Evolutionary conservation across 371 early-diverging fungal genomes (phyloP), one percentile per base, ranked within the genome.

Genomic region (Apophysomyces variabilis): DNA sequence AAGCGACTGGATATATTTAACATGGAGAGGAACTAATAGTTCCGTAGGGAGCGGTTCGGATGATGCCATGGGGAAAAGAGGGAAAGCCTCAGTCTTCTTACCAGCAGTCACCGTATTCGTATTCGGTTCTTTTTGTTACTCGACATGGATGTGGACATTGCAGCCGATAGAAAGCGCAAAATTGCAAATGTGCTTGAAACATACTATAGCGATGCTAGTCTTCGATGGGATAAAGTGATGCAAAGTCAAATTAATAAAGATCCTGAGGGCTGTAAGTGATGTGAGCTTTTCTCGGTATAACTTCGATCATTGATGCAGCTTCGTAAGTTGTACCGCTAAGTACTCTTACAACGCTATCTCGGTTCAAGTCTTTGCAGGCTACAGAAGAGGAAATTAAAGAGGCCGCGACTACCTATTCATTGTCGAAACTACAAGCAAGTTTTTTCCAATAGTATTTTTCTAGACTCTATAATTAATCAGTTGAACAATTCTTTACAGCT

Each of bases 1-100:
- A 5, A 95, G 81, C 6, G 83, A 84, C 59, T 90, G 81, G 38
- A 95, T 92, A 70, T 90, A 95, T 74, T 89, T 85, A 45, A 94
- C 90, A 67, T 95, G 96, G 38, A 85, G 82, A 47, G 72, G 64
- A 41, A 74, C 61, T 4, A 81, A 66, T n/a, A 81, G 60, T 32
- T 47, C 38, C 4, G 61, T 61, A 61, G 61, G 61, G 36, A 43
- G 6, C 12, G 61, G 21, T 36, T 61, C 61, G 5, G 44, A 16
- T 21, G 54, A 16, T 50, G 54, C 54, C 54, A 50, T 50, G 32
- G 21, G 21, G 9, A 5, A 50, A 32, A 18, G 54, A 21, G 21
- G n/a, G 21, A 50, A 50, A 50, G 21, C 9, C 16, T 8, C 21
- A 7, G 54, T 26, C 18, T 11, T 18, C 21, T 21, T 50, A 18